Percentiles rank a stretch among this genome's conserved stretches.
Conservation (phyloP, 1,139 yeast species). For the Blastobotrys illinoisensis region DNA sequence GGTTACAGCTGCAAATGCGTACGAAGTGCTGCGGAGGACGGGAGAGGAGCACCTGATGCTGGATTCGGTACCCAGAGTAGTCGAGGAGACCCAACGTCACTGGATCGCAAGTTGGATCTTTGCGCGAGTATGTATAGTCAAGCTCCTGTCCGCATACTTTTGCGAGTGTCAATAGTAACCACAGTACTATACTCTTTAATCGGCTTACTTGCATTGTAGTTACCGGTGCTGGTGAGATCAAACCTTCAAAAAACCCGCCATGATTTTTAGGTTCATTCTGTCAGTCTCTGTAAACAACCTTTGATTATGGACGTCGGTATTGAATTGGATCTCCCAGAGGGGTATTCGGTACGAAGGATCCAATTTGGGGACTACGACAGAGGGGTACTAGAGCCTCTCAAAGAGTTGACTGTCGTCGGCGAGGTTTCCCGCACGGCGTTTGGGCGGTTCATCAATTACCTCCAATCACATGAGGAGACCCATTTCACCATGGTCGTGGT, state of each 20-base stretch:
- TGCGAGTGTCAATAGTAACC: neutral
- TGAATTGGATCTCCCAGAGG: constrained; percentile 38
- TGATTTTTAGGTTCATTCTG: constrained; percentile 1
- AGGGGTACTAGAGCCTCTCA: constrained; percentile 43
- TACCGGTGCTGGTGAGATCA: neutral
- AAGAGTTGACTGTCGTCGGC: constrained; percentile 54
- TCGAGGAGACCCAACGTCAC: constrained; percentile 17
- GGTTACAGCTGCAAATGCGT: constrained; percentile 17
- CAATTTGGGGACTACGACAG: constrained; percentile 39
- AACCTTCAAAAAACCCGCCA: neutral
- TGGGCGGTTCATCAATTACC: constrained; percentile 5
- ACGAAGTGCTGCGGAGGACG: constrained; percentile 18
- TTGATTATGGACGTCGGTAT: constrained; percentile 3
- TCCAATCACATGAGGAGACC: constrained; percentile 16
- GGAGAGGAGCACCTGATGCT: constrained; percentile 21
- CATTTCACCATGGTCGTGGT: constrained; percentile 49
- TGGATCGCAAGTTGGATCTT: constrained; percentile 17
- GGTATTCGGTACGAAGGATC: constrained; percentile 45
- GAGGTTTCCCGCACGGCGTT: constrained; percentile 31
- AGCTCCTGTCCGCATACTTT: neutral
- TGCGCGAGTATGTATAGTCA: constrained; percentile 5
- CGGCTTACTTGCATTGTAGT: neutral
- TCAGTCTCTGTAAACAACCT: neutral
- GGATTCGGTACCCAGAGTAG: constrained; percentile 26
- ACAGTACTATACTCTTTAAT: neutral